Conservation (phyloP, 768 basidiomycete species). For the Xerocomellus amylosporus region DNA sequence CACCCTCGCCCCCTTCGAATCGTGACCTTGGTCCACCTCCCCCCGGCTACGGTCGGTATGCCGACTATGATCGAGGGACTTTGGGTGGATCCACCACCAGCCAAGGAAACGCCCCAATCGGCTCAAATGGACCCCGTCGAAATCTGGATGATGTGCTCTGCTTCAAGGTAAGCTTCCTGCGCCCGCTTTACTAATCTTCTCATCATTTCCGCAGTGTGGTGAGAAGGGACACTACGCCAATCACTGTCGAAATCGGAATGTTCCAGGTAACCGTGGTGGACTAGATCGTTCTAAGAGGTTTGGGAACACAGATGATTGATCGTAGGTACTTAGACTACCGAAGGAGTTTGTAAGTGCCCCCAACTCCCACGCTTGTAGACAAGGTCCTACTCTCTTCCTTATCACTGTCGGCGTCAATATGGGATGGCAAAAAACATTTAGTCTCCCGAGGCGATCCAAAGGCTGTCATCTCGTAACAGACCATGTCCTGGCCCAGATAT, state of each 20-base stretch:
- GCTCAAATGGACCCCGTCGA: slow-evolving; percentile 50
- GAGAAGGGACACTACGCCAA: slow-evolving; percentile 96
- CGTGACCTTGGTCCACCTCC: slow-evolving; percentile 88
- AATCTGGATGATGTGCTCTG: slow-evolving; percentile 84
- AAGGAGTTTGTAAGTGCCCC: background rate
- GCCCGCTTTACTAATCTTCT: slow-evolving; percentile 1
- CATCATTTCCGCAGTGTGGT: slow-evolving; percentile 58
- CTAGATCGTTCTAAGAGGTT: slow-evolving; percentile 48
- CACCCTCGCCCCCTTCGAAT: slow-evolving; percentile 69
- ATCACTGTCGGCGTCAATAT: slow-evolving; percentile 38
- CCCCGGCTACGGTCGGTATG: slow-evolving; percentile 84
- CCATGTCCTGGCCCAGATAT: slow-evolving; percentile 64
- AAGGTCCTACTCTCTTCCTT: background rate
- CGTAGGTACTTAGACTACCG: background rate
- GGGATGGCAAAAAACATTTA: slow-evolving; percentile 91
- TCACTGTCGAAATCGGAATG: slow-evolving; percentile 85
- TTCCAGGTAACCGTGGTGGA: slow-evolving; percentile 89
- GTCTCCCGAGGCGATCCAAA: slow-evolving; percentile 48
- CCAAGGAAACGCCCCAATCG: slow-evolving; percentile 28
- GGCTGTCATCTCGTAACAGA: slow-evolving; percentile 86
- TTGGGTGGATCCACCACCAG: slow-evolving; percentile 30
- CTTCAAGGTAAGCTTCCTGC: slow-evolving; percentile 63
- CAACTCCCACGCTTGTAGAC: background rate
- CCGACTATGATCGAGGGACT: slow-evolving; percentile 61
- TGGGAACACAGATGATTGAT: slow-evolving; percentile 30